Evolutionary conservation across 805 yeast species (phyloP), one percentile per base, ranked within the genome.

Genomic region (Teunomyces tritomae): DNA sequence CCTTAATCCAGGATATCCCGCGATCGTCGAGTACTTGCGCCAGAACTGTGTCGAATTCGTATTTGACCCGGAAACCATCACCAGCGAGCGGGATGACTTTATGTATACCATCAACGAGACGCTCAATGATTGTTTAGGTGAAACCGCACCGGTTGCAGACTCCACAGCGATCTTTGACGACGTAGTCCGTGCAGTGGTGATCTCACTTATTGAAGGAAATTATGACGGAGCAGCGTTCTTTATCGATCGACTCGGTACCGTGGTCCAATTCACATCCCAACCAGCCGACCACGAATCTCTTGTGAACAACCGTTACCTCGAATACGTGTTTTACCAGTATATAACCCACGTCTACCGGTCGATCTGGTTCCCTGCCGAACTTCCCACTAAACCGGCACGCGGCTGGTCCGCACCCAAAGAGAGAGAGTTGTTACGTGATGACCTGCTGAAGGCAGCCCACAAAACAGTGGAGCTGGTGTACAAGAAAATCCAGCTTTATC

Each of bases 271-370:
- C 50, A 39, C 56, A 14, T 53, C 55, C 13, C 69, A 63, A 32
- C 67, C 69, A 6, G 47, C 51, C 14, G 57, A 55, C 36, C 45
- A 50, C 26, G 48, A 44, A 9, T 60, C 52, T 30, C 57, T 65
- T 40, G 49, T 49, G 11, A 46, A 49, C 6, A 68, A 65, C 53
- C 45, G 55, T 28, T 65, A 55, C 52, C 48, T 68, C 28, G 71
- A 70, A 52, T 62, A 55, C 43, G 51, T 59, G 27, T 63, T 65
- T 43, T 58, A 57, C 44, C 70, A 65, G 42, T 58, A 57, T 28
- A 43, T 57, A 3, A 49, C 57, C 10, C 48, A 54, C 8, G 44
- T 65, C 1, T 61, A 56, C 50, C 58, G 56, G 26, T 53, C 45
- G 46, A 42, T 59, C 11, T 62, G 67, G 63, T 62, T 59, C 40